These are phyloP conservation scores for Pestalotiopsis sp. DNA, from an alignment of 2,329 filamentous ascomycete species.

Conservation along the genomic window DNA sequence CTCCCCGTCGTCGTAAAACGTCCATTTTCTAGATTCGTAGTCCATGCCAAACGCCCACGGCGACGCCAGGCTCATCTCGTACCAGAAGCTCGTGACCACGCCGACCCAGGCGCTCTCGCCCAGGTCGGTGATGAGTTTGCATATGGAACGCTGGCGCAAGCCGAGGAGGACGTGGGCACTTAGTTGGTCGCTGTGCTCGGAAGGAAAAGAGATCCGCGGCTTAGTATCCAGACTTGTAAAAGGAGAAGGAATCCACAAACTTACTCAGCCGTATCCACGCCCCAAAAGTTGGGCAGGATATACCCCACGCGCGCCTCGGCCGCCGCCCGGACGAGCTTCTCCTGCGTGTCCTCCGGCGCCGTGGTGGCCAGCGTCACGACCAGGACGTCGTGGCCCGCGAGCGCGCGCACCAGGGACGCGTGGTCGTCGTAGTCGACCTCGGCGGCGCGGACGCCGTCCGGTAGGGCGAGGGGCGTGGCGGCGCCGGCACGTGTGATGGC, in stretches of 20 bases:
- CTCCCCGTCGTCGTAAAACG: constrained; percentile 59
- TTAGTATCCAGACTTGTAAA: too few species aligned
- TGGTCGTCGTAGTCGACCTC: constrained; percentile 48
- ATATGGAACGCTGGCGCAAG: constrained; percentile 21
- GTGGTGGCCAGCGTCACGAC: constrained; percentile 54
- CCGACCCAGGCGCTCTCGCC: constrained; percentile 46
- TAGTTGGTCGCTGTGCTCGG: constrained; percentile 36
- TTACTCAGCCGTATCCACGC: background rate
- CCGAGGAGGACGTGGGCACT: constrained; percentile 34
- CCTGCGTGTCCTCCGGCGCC: constrained; percentile 48
- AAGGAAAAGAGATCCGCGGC: too few species aligned
- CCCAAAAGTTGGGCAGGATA: constrained; percentile 49
- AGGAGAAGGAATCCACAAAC: too few species aligned
- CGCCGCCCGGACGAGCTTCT: constrained; percentile 56
- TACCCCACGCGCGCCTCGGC: constrained; percentile 57
- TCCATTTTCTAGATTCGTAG: constrained; percentile 42
- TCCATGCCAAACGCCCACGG: constrained; percentile 50
- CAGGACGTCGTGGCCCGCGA: constrained; percentile 58
- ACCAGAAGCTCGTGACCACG: constrained; percentile 54
- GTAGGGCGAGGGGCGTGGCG: constrained; percentile 36
- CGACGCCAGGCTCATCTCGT: constrained; percentile 50
- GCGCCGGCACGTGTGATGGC: constrained; percentile 51
- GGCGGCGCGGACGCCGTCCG: constrained; percentile 44
- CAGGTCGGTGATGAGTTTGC: constrained; percentile 42
- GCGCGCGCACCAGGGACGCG: constrained; percentile 48